Percentiles rank a stretch among this genome's conserved stretches.
Conservation (phyloP, 495 filamentous ascomycete species). For the Friedmanniomyces simplex region DNA sequence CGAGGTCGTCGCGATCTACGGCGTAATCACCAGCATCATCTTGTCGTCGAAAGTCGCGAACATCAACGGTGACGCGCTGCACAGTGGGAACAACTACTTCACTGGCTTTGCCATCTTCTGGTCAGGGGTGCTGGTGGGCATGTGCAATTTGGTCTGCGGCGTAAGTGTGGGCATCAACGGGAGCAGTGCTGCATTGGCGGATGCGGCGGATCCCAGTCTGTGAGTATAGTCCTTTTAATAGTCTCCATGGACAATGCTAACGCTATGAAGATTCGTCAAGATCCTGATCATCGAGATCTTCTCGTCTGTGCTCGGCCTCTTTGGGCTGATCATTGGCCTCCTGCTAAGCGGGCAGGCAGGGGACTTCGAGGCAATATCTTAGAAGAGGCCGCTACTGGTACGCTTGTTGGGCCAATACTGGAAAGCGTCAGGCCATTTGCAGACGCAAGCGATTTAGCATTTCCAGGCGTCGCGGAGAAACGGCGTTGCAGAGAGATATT, state of each 20-base stretch:
- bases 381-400: not conserved
- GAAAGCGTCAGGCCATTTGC: not conserved
- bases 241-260: not conserved
- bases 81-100: conserved; percentile 67
- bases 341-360: conserved; percentile 70
- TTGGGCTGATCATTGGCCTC: conserved; percentile 90
- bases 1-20: conserved; percentile 99
- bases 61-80: conserved; percentile 42
- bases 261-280: conserved; percentile 74
- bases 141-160: conserved; percentile 93
- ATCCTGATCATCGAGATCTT: conserved; percentile 99
- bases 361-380: conserved; percentile 45
- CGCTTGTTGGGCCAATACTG: not conserved
- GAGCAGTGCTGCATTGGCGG: conserved; percentile 87
- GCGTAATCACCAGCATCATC: conserved; percentile 98
- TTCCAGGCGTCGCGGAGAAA: not conserved
- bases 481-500: not conserved
- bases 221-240: conserved; percentile 44
- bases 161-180: conserved; percentile 97
- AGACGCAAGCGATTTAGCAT: not conserved
- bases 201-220: conserved; percentile 88
- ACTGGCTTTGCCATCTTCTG: conserved; percentile 97
- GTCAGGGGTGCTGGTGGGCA: conserved; percentile 83
- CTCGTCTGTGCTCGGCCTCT: conserved; percentile 95
- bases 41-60: conserved; percentile 75